Evolutionary conservation across 2,329 filamentous ascomycete species (phyloP), one percentile per base, ranked within the genome.

Genomic region (Lithohypha guttulata): DNA sequence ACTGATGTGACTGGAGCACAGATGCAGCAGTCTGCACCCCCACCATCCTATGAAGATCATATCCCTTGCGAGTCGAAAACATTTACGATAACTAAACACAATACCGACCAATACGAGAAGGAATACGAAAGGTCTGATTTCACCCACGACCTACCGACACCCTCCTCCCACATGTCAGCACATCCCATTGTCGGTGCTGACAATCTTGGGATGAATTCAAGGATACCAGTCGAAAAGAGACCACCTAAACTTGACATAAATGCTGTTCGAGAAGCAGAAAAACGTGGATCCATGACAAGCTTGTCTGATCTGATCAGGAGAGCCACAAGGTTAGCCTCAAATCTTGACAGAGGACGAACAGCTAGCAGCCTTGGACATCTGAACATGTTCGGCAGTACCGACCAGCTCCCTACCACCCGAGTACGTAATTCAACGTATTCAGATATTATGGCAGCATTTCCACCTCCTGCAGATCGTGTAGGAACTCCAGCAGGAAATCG

Each of bases 241-340:
- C 87, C 89, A 21, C 82, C 84, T 3, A 75, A 74, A 23, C 65
- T 95, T 3, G 78, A 95, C 54, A 80, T 95, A 17, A 79, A 87
- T 54, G 83, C 83, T 3, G 82, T 93, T 3, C 74, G 77, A 48
- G 77, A 81, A 36, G 83, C 84, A 11, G 85, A 95, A 59, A 75
- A 81, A 1, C 76, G 91, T 53, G 87, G 85, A 3, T 95, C 87
- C 56, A 68, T 94, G 47, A 96, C 91, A 1, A 95, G 87, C 60
- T 65, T 98, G 43, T 82, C 87, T 0, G 91, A 96, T 57, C 65
- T 98, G 44, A 96, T 98, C 50, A 73, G 77, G 53, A 76, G 91
- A 51, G 91, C 91, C 8, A 96, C 89, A 1, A 77, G 77, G 48
- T 66, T 96, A 25, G 89, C 87, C 11, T 76, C 84, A 0, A 86